Evolutionary conservation across 208 protist species (phyloP), one percentile per base, ranked within the genome.

Genomic region (Endotrypanum monterogeii): DNA sequence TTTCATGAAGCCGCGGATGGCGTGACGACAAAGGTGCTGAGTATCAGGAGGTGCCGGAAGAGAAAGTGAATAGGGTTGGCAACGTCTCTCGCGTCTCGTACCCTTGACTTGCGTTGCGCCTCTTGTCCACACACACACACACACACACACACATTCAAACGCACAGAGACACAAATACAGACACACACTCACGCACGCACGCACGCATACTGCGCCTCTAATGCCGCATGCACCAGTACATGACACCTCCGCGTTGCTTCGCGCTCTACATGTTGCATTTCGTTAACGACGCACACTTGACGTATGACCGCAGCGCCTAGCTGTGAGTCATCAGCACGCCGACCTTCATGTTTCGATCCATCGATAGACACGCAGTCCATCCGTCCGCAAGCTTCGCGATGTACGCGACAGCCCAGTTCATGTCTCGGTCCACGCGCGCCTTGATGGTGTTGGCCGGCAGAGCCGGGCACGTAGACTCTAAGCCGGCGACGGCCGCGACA

Each of bases 391-490:
- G 76, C 72, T 83, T 89, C 18, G 77, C 80, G 28, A 93, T 86
- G 84, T 94, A 96, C 20, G 83, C 35, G 14, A 87, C 73, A 32
- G 82, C 83, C 89, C 89, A 94, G 32, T 89, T 80, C 74, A 71
- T 76, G 51, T 85, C 79, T 57, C 81, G 79, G 83, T 90, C 84
- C 55, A 94, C 71, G 44, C 83, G 82, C 11, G 85, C 84, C 82
- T 94, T 93, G 71, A 96, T 67, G 11, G 81, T 82, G 82, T 96
- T 93, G n/a, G 71, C 77, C 67, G 85, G 88, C 39, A 84, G 62
- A 30, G 91, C 50, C 46, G 83, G 74, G 79, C 88, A 96, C 60
- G 67, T 73, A 32, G 80, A 67, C 83, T 93, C 86, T 2, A 84
- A 11, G 48, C 88, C 92, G 20, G 85, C 35, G 20, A 77, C 84